Percentiles rank a stretch among this genome's conserved stretches.
These are phyloP conservation scores for Chalaropsis thielavioides DNA, from an alignment of 2,329 filamentous ascomycete species.

Conservation along the genomic window DNA sequence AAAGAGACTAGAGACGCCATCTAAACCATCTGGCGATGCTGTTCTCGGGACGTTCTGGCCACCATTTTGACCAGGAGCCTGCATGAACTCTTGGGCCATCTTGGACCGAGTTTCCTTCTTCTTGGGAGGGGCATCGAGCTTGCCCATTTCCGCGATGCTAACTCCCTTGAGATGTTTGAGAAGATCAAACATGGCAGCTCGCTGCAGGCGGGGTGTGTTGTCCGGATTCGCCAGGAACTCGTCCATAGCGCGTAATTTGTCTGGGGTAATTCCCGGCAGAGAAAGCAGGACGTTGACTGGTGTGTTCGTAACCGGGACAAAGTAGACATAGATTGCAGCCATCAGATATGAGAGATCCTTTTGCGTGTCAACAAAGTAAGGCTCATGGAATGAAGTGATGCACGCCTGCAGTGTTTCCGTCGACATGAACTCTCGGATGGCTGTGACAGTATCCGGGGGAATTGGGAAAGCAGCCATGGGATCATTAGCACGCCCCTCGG, in stretches of 20 bases:
- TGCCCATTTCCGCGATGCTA: conserved; percentile 85
- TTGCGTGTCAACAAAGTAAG: conserved; percentile 92
- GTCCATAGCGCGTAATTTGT: conserved; percentile 51
- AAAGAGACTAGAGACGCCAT: conserved; percentile 41
- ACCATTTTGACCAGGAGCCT: conserved; percentile 26
- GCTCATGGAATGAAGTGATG: conserved; percentile 80
- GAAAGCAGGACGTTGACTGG: conserved; percentile 63
- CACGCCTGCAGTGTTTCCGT: conserved; percentile 79
- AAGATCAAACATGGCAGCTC: conserved; percentile 68
- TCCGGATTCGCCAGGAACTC: conserved; percentile 43
- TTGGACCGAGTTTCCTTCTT: conserved; percentile 38
- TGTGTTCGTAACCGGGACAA: conserved; percentile 53
- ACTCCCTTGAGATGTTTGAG: conserved; percentile 78
- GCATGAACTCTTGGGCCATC: conserved; percentile 55
- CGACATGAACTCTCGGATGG: conserved; percentile 78
- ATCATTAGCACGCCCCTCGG: conserved; percentile 21
- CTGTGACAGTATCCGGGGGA: conserved; percentile 40
- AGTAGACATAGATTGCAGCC: conserved; percentile 67
- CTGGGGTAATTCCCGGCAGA: conserved; percentile 59
- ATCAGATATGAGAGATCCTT: conserved; percentile 83
- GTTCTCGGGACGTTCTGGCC: conserved; percentile 20
- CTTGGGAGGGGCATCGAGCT: conserved; percentile 45
- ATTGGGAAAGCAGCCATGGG: conserved; percentile 30
- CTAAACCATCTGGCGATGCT: conserved; percentile 36
- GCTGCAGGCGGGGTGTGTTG: conserved; percentile 57